A percentile compares a stretch with the other conserved stretches of the same genome.
Conservation (phyloP, 139 green algal genomes). For the Picochlorum sp. region DNA sequence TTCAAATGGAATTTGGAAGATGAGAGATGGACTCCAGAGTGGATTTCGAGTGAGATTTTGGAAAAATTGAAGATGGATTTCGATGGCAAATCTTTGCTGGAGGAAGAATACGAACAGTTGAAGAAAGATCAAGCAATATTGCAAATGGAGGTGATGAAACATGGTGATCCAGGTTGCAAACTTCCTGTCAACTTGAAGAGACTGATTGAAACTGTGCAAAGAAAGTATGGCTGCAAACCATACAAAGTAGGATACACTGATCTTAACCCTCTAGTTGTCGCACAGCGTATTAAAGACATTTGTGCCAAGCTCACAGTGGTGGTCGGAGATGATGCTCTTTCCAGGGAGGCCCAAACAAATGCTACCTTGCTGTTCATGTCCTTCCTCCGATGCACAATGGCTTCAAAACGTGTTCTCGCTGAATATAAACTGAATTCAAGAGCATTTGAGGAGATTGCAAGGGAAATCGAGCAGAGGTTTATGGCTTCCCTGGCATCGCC, state of each 20-base stretch:
- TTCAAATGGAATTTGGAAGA: slow-evolving; percentile 54
- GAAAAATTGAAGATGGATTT: slow-evolving; percentile 48
- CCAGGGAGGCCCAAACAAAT: slow-evolving; percentile 88
- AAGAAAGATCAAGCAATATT: slow-evolving; percentile 67
- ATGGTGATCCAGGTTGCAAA: slow-evolving; percentile 68
- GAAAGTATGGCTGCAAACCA: slow-evolving; percentile 38
- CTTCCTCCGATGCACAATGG: slow-evolving; percentile 74
- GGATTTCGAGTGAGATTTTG: slow-evolving; percentile 42
- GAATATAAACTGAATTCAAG: slow-evolving; percentile 73
- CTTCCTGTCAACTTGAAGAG: slow-evolving; percentile 88
- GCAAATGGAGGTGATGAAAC: slow-evolving; percentile 65
- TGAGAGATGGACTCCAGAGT: slow-evolving; percentile 45
- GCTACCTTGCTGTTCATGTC: slow-evolving; percentile 87
- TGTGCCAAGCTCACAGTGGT: slow-evolving; percentile 60
- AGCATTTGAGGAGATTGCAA: slow-evolving; percentile 88
- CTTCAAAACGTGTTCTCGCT: slow-evolving; percentile 75
- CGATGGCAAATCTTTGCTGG: slow-evolving; percentile 33
- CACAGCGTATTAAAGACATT: slow-evolving; percentile 52
- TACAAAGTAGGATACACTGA: slow-evolving; percentile 28
- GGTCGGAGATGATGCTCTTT: slow-evolving; percentile 69
- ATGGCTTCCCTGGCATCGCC: slow-evolving; percentile 52
- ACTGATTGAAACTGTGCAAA: slow-evolving; percentile 93
- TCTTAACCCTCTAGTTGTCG: slow-evolving; percentile 55
- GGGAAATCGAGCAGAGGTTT: slow-evolving; percentile 68
- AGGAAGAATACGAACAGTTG: slow-evolving; percentile 37